Conservation (phyloP, 805 yeast genomes). For the Candida multigemmis region DNA sequence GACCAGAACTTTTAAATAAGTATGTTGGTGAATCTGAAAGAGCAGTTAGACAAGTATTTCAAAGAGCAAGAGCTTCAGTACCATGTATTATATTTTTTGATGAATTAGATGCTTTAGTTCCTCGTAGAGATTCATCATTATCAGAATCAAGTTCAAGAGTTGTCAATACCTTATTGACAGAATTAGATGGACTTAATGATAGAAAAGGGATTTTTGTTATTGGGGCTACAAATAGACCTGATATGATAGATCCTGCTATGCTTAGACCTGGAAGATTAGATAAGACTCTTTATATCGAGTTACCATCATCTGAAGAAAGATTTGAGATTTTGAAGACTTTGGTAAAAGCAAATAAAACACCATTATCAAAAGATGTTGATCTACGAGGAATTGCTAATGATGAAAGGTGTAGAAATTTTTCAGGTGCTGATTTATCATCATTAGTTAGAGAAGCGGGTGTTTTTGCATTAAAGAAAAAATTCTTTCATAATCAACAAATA, state of each 20-base stretch:
- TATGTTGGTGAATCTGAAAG: slow-evolving; percentile 95
- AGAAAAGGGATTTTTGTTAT: slow-evolving; percentile 88
- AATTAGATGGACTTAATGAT: slow-evolving; percentile 89
- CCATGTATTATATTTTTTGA: slow-evolving; percentile 96
- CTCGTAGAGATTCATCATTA: slow-evolving; percentile 80
- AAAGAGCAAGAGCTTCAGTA: slow-evolving; percentile 83
- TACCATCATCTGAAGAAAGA: slow-evolving; percentile 74
- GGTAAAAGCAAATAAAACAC: slow-evolving; percentile 64
- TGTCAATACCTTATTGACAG: slow-evolving; percentile 89
- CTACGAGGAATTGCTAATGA: slow-evolving; percentile 57
- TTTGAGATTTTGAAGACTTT: slow-evolving; percentile 75
- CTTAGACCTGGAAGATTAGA: slow-evolving; percentile 93
- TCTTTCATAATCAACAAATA: slow-evolving; percentile 38
- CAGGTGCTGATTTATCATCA: slow-evolving; percentile 94
- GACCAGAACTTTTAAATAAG: slow-evolving; percentile 90
- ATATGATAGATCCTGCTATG: slow-evolving; percentile 98
- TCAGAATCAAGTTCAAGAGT: slow-evolving; percentile 90
- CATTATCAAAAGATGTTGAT: slow-evolving; percentile 56
- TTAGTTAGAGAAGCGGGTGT: slow-evolving; percentile 93
- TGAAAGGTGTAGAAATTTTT: slow-evolving; percentile 76
- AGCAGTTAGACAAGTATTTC: slow-evolving; percentile 88
- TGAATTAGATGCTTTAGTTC: slow-evolving; percentile 93
- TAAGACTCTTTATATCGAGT: slow-evolving; percentile 83
- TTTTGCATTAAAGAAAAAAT: slow-evolving; percentile 67
- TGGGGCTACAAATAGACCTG: slow-evolving; percentile 97